Evolutionary conservation across 257 asterid species (phyloP).

Genomic region (Nicotiana tabacum): DNA sequence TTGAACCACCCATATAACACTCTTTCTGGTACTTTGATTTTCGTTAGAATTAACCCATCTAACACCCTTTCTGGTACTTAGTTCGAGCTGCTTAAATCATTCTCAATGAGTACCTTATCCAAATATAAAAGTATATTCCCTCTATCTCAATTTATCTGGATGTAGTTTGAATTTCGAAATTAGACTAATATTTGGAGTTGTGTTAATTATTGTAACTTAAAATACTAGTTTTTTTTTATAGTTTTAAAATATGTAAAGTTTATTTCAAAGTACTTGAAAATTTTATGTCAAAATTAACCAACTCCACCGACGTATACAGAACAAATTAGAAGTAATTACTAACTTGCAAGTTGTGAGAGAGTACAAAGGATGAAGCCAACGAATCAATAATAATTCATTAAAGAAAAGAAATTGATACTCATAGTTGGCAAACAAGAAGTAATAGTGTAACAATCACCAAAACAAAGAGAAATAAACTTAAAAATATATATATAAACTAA

Average conservation of each 20-base stretch:
- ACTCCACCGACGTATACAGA: background rate
- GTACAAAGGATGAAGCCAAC: background rate
- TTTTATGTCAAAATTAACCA: background rate
- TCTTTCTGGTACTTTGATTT: too few relatives aligned
- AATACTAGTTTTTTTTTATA: too few relatives aligned
- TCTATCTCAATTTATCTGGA: too few relatives aligned
- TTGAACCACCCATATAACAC: too few relatives aligned
- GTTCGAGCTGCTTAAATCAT: background rate
- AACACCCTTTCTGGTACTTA: background rate
- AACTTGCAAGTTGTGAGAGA: background rate
- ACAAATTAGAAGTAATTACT: background rate
- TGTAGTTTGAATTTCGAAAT: too few relatives aligned
- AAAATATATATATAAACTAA: background rate
- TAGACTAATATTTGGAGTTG: too few relatives aligned
- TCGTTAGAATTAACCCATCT: too few relatives aligned
- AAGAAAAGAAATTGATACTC: background rate
- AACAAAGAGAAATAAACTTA: background rate
- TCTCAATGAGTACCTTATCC: background rate
- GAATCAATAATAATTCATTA: background rate
- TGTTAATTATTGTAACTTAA: too few relatives aligned
- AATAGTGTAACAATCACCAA: background rate
- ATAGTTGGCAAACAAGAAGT: conserved; percentile 1
- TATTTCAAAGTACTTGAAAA: too few relatives aligned
- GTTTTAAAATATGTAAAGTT: too few relatives aligned
- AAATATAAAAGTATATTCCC: background rate